These are phyloP conservation scores for Ceratocystis cacaofunesta DNA, from an alignment of 2,329 filamentous ascomycete species.

Conservation along the genomic window DNA sequence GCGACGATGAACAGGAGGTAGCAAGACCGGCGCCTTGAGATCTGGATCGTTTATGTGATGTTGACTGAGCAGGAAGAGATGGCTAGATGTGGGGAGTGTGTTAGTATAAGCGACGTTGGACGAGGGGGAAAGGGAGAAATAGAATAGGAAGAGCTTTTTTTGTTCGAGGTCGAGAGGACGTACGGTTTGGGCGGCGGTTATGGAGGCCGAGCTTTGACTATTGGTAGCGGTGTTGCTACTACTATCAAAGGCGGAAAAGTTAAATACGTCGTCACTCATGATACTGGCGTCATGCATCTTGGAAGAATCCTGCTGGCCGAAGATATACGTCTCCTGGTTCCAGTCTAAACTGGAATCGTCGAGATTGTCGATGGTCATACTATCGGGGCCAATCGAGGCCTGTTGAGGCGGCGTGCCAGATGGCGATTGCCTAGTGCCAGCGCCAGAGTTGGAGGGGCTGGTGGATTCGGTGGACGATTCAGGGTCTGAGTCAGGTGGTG, in stretches of 20 bases:
- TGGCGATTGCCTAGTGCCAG: conserved; percentile 13
- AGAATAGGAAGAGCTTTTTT: background rate
- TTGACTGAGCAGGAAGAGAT: conserved; percentile 11
- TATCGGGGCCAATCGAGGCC: conserved; percentile 4
- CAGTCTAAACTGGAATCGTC: conserved; percentile 11
- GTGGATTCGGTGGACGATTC: conserved; percentile 15
- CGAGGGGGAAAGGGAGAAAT: background rate
- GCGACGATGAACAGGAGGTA: conserved; percentile 7
- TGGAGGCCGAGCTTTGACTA: background rate
- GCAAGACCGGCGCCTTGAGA: conserved; percentile 8
- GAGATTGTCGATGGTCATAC: conserved; percentile 12
- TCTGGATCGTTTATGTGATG: conserved; percentile 15
- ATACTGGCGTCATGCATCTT: conserved; percentile 13
- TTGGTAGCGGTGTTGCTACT: background rate
- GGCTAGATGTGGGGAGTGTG: background rate
- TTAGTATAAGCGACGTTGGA: conserved; percentile 2
- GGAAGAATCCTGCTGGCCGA: conserved; percentile 10
- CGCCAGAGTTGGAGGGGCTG: conserved; percentile 15
- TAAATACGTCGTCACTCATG: conserved; percentile 16
- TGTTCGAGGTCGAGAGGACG: background rate
- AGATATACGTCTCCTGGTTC: conserved; percentile 11
- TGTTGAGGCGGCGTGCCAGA: conserved; percentile 14
- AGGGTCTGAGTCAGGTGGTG: conserved; percentile 16
- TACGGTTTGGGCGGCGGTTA: conserved; percentile 12
- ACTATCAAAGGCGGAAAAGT: conserved; percentile 16